Percentiles rank a stretch among this genome's conserved stretches.
These are phyloP conservation scores for Mortierella sp. DNA, from an alignment of 371 early-diverging fungal species.

Conservation along the genomic window DNA sequence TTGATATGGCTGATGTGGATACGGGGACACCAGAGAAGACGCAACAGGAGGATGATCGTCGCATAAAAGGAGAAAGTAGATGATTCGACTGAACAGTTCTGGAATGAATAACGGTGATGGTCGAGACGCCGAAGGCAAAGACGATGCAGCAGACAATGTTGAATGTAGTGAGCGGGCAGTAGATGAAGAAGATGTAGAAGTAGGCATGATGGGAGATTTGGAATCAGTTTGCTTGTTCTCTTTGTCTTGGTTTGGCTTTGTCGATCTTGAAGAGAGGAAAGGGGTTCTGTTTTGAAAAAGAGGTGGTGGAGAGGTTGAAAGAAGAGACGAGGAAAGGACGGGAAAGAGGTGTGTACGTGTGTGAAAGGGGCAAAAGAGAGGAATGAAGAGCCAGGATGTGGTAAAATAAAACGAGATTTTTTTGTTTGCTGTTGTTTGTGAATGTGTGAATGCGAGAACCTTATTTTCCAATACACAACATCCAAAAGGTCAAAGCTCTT, in stretches of 20 bases:
- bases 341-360: not conserved
- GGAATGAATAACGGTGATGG: slow-evolving; percentile 27
- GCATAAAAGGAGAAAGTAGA: not conserved
- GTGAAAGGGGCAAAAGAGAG: not conserved
- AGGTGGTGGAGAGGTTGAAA: not conserved
- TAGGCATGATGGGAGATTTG: not conserved
- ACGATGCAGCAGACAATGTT: not conserved
- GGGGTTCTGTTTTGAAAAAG: not conserved
- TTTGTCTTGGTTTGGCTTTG: not conserved
- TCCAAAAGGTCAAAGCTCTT: too few relatives aligned
- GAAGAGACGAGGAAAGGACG: not conserved
- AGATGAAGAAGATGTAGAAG: not conserved
- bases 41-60: not conserved
- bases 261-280: not conserved
- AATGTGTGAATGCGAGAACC: too few relatives aligned
- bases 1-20: not conserved
- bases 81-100: slow-evolving; percentile 18
- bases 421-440: too few relatives aligned
- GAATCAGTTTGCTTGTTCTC: not conserved
- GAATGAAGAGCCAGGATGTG: not conserved
- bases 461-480: too few relatives aligned
- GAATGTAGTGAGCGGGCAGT: not conserved
- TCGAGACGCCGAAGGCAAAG: not conserved
- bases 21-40: not conserved
- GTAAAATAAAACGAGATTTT: not conserved